Evolutionary conservation across 2,329 filamentous ascomycete species (phyloP).

Genomic region (Penicillium griseofulvum): DNA sequence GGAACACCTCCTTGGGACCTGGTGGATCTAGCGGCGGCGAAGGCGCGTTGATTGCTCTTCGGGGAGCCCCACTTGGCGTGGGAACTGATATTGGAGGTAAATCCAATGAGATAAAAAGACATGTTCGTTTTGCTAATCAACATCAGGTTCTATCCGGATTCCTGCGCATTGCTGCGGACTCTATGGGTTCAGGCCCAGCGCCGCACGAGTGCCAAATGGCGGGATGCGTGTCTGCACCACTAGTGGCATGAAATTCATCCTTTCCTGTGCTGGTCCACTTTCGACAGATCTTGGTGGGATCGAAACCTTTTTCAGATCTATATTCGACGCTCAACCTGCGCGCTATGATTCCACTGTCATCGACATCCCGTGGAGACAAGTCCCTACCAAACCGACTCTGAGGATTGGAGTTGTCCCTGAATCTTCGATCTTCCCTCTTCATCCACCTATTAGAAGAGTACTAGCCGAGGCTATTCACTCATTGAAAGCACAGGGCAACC

Average conservation of each 20-base stretch:
- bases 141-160: conserved; percentile 31
- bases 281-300: conserved; percentile 18
- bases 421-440: conserved; percentile 48
- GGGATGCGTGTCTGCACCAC: conserved; percentile 17
- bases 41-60: conserved; percentile 59
- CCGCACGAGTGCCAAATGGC: conserved; percentile 24
- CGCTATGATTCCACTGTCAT: conserved; percentile 20
- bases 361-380: conserved; percentile 22
- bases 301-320: conserved; percentile 14
- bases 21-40: conserved; percentile 50
- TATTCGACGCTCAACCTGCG: conserved; percentile 13
- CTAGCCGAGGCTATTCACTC: conserved; percentile 40
- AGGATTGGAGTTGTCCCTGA: conserved; percentile 50
- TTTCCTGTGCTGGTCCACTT: conserved; percentile 22
- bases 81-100: conserved; percentile 59
- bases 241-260: conserved; percentile 21
- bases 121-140: not conserved
- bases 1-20: conserved; percentile 32
- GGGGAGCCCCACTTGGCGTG: conserved; percentile 60
- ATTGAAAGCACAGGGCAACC: conserved; percentile 47
- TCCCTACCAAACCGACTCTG: conserved; percentile 25
- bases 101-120: not conserved
- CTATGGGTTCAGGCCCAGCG: conserved; percentile 34
- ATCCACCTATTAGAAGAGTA: conserved; percentile 49
- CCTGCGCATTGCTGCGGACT: conserved; percentile 31